A percentile compares a stretch with the other conserved stretches of the same genome.
Evolutionary conservation across 2,329 filamentous ascomycete genomes (phyloP).

Genomic region (Corniculantispora saksenae): DNA sequence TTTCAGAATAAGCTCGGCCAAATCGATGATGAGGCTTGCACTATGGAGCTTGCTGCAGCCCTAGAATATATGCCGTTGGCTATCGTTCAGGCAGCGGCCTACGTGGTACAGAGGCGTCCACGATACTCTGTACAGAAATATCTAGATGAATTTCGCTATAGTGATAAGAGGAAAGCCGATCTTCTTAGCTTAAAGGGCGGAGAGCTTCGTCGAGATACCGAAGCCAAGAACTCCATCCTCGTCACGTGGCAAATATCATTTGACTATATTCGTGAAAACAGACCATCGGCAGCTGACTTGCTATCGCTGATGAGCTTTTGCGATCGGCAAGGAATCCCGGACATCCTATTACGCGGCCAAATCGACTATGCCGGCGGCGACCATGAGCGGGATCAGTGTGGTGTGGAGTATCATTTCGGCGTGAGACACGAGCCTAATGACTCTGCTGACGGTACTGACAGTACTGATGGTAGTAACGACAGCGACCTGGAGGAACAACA

Average conservation of each 20-base stretch:
- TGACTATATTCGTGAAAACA: conserved; percentile 27
- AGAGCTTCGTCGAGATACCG: conserved; percentile 26
- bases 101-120: too few species aligned
- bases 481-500: conserved; percentile 15
- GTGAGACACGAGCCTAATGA: neutral
- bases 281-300: too few species aligned
- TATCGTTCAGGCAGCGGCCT: too few species aligned
- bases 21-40: conserved; percentile 32
- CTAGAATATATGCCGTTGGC: too few species aligned
- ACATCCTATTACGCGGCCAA: conserved; percentile 19
- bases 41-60: too few species aligned
- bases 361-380: neutral
- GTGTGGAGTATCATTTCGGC: neutral
- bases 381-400: neutral
- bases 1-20: conserved; percentile 23
- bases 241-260: conserved; percentile 37
- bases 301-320: conserved; percentile 16
- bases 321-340: conserved; percentile 18
- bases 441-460: conserved; percentile 16
- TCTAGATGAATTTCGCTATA: conserved; percentile 31
- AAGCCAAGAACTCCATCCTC: conserved; percentile 29
- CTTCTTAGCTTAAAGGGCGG: conserved; percentile 30
- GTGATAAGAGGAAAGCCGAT: conserved; percentile 27
- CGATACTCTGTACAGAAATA: conserved; percentile 32
- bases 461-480: conserved; percentile 6